Percentiles rank a stretch among this genome's conserved stretches.
Conservation (phyloP, 805 yeast genomes). For the Yarrowia porcina region DNA sequence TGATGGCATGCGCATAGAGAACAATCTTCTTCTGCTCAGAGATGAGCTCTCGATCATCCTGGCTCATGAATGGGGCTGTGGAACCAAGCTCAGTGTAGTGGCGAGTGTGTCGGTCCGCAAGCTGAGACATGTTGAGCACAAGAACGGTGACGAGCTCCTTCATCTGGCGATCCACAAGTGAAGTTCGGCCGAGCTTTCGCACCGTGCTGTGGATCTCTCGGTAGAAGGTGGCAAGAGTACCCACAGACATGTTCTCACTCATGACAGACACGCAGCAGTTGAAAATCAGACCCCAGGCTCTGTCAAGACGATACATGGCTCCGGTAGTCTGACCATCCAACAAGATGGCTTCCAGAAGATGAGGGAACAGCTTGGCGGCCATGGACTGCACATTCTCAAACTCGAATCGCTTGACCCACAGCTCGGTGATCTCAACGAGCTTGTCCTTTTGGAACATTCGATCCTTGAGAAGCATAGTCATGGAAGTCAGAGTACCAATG, state of each 20-base stretch:
- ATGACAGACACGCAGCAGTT: slow-evolving; percentile 11
- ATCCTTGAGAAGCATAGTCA: slow-evolving; percentile 17
- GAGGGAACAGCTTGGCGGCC: slow-evolving; percentile 79
- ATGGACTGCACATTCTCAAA: slow-evolving; percentile 93
- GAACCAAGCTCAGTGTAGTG: neutral
- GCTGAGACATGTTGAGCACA: slow-evolving; percentile 12
- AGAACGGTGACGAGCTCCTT: slow-evolving; percentile 4
- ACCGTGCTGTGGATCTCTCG: slow-evolving; percentile 15
- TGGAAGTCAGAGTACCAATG: slow-evolving; percentile 1
- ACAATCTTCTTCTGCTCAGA: slow-evolving; percentile 86
- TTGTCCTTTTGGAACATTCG: slow-evolving; percentile 22
- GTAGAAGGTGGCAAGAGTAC: slow-evolving; percentile 14
- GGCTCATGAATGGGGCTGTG: slow-evolving; percentile 33
- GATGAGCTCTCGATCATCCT: slow-evolving; percentile 93
- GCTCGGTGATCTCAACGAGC: slow-evolving; percentile 72
- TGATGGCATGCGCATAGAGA: slow-evolving; percentile 39
- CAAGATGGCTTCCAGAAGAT: slow-evolving; percentile 62
- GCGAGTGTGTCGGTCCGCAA: slow-evolving; percentile 5
- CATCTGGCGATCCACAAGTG: slow-evolving; percentile 10
- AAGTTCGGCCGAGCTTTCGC: slow-evolving; percentile 9
- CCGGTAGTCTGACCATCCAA: slow-evolving; percentile 35
- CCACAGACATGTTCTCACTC: slow-evolving; percentile 19
- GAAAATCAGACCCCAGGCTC: slow-evolving; percentile 17
- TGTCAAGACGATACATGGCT: slow-evolving; percentile 20
- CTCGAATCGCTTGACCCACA: slow-evolving; percentile 84